These are phyloP conservation scores for Chlamydomonas sp. DNA, from an alignment of 139 green algal genomes.

Conservation along the genomic window DNA sequence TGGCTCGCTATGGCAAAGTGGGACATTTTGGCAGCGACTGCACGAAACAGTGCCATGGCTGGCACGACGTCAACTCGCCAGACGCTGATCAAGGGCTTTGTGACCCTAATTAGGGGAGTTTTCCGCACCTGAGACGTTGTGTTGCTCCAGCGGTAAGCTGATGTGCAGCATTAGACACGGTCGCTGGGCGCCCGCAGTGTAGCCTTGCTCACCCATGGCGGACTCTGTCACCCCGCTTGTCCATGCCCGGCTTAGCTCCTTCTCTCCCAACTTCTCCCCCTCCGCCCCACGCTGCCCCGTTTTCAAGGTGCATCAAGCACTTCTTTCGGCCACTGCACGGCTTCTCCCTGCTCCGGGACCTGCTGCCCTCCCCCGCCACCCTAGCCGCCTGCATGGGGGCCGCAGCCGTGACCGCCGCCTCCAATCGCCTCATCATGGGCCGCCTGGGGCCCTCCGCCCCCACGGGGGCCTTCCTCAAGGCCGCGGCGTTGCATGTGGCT, in stretches of 20 bases:
- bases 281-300: neutral
- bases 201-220: neutral
- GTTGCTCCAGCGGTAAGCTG: neutral
- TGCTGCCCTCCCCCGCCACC: conserved; percentile 46
- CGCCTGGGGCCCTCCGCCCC: neutral
- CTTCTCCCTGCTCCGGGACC: conserved; percentile 38
- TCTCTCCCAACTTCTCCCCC: neutral
- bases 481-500: conserved; percentile 44
- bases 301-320: conserved; percentile 22
- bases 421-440: neutral
- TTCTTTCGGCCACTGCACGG: conserved; percentile 32
- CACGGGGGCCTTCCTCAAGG: conserved; percentile 19
- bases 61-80: neutral
- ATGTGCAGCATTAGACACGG: neutral
- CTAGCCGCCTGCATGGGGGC: conserved; percentile 11
- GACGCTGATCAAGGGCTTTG: neutral
- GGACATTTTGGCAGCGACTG: neutral
- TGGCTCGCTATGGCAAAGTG: neutral
- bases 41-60: neutral
- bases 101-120: neutral
- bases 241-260: neutral
- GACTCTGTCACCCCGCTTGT: neutral
- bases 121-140: neutral
- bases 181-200: neutral
- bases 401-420: conserved; percentile 1